These are phyloP conservation scores for Globisporangium canariense DNA, from an alignment of 352 stramenopile species.

Conservation along the genomic window DNA sequence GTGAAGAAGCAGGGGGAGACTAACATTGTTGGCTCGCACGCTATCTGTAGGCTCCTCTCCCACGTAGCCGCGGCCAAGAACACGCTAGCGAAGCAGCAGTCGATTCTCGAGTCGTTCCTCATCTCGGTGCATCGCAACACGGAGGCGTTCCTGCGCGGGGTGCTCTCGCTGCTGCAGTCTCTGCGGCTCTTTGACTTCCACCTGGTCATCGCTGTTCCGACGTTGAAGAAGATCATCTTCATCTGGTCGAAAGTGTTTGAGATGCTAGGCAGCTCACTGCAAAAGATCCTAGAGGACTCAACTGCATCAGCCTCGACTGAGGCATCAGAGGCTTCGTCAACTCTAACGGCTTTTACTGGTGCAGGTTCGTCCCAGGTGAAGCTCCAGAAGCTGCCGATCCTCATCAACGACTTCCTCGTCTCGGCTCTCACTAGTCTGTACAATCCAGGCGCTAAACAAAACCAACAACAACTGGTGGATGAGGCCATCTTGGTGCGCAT, in stretches of 20 bases:
- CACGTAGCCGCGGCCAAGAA: slow-evolving; percentile 53
- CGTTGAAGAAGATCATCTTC: slow-evolving; percentile 73
- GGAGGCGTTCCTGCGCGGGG: slow-evolving; percentile 67
- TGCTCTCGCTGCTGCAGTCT: slow-evolving; percentile 66
- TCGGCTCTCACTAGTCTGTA: slow-evolving; percentile 51
- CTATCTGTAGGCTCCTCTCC: slow-evolving; percentile 38
- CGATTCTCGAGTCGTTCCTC: slow-evolving; percentile 60
- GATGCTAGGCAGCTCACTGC: slow-evolving; percentile 39
- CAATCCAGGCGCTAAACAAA: slow-evolving; percentile 14
- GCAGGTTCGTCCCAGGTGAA: slow-evolving; percentile 25
- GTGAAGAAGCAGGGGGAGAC: not conserved
- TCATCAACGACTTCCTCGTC: slow-evolving; percentile 76
- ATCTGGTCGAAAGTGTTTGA: slow-evolving; percentile 71
- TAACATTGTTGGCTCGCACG: not conserved
- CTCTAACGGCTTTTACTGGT: slow-evolving; percentile 1
- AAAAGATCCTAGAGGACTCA: slow-evolving; percentile 21
- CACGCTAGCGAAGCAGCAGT: slow-evolving; percentile 34
- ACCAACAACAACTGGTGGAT: slow-evolving; percentile 20
- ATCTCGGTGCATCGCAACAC: slow-evolving; percentile 68
- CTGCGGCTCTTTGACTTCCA: slow-evolving; percentile 65
- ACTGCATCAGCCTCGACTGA: not conserved
- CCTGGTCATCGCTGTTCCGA: slow-evolving; percentile 45
- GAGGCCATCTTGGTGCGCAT: slow-evolving; percentile 57
- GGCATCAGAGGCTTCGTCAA: slow-evolving; percentile 21
- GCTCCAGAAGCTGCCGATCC: slow-evolving; percentile 60